These are phyloP conservation scores for Mucor sp. DNA, from an alignment of 371 early-diverging fungal species.

Conservation along the genomic window DNA sequence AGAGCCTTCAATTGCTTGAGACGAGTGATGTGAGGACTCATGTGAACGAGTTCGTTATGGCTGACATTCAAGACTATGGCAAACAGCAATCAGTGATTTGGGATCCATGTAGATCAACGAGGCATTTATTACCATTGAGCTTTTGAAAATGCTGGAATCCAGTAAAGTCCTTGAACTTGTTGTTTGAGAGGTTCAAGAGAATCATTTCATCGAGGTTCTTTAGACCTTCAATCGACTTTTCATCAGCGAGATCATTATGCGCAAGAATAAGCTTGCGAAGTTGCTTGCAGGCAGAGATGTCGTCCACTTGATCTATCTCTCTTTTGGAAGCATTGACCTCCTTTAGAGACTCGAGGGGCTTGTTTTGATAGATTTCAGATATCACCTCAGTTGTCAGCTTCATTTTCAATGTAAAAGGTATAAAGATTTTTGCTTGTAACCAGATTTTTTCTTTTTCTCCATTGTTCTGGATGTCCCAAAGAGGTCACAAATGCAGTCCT, in stretches of 20 bases:
- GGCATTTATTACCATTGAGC: constrained; percentile 54
- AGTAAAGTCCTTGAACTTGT: constrained; percentile 62
- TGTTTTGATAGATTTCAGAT: constrained; percentile 32
- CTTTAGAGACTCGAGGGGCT: constrained; percentile 46
- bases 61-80: constrained; percentile 74
- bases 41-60: constrained; percentile 67
- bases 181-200: constrained; percentile 67
- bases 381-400: constrained; percentile 56
- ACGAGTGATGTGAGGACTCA: constrained; percentile 60
- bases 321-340: constrained; percentile 56
- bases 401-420: constrained; percentile 35
- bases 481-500: constrained; percentile 1
- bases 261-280: constrained; percentile 73
- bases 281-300: constrained; percentile 65
- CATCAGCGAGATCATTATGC: constrained; percentile 60
- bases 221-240: constrained; percentile 59
- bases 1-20: constrained; percentile 76
- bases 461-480: not conserved
- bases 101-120: not conserved
- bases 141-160: constrained; percentile 63
- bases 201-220: constrained; percentile 59
- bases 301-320: constrained; percentile 66
- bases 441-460: not conserved
- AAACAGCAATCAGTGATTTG: constrained; percentile 1
- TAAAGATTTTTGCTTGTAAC: not conserved